Evolutionary conservation across 768 basidiomycete species (phyloP), one percentile per base, ranked within the genome.

Genomic region (Filobasidium floriforme): DNA sequence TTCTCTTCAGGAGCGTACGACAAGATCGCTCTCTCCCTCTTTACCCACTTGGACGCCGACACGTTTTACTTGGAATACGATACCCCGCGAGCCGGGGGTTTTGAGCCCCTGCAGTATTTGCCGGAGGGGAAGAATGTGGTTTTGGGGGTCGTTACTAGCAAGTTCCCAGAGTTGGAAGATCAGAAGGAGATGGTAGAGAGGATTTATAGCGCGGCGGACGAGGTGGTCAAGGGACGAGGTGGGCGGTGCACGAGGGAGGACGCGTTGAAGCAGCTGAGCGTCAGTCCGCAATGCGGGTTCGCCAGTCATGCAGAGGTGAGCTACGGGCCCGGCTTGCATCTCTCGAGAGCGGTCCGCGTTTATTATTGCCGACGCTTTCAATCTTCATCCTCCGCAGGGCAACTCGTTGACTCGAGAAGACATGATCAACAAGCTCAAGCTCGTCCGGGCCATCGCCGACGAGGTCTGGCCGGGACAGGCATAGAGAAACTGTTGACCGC

Each of bases 261-360:
- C 44, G 85, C 85, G 1, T 72, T 86, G 59, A 81, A 84, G 66
- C 84, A 84, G 70, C 74, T 87, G 11, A 82, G 82, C 68, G 82
- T 86, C 65, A 84, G 84, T 63, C 81, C 84, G n/a, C 85, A 86
- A 71, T 87, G 86, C 69, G 86, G 86, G 5, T 86, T 85, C 71
- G 85, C 85, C 10, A 82, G 82, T 0, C 82, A 83, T 24, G 83
- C 83, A 79, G 82, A 85, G 70, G 54, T 57, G 54, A 57, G 24
- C n/a, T n/a, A n/a, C n/a, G n/a, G n/a, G n/a, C n/a, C n/a, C n/a
- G n/a, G n/a, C n/a, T n/a, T n/a, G n/a, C n/a, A n/a, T n/a, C n/a
- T n/a, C n/a, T n/a, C n/a, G n/a, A n/a, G n/a, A n/a, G n/a, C n/a
- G n/a, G n/a, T n/a, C n/a, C n/a, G n/a, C n/a, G n/a, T n/a, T n/a